Evolutionary conservation across 495 filamentous ascomycete genomes (phyloP), one percentile per base, ranked within the genome.

Genomic region (Aspergillus ostianus): DNA sequence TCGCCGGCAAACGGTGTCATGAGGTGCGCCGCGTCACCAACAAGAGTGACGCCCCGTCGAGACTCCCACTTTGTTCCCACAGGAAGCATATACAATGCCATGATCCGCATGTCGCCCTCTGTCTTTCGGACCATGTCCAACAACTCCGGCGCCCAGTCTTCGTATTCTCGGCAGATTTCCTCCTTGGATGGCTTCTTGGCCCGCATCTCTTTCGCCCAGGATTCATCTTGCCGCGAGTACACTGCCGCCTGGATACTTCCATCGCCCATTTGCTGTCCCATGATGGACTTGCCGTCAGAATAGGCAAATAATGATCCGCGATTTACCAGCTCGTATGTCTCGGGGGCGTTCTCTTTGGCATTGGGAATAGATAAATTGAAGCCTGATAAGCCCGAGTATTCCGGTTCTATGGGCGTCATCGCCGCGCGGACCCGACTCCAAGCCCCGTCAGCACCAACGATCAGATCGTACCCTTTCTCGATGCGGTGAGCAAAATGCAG

Each of bases 1-100:
- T 81, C 80, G 5, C 85, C 85, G 0, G 80, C 82, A 62, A 82
- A 86, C 0, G 84, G 84, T 3, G 79, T 81, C 83, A 85, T 85
- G 6, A 87, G 59, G 62, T 88, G 84, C 9, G 85, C 85, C 6
- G 85, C 82, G 68, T 87, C 85, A 6, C 85, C 85, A 20, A 86
- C 71, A 10, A 87, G 65, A 4, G 85, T 84, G 20, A 47, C 20
- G 9, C 46, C 46, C 12, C 46, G 46, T 21, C 17, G 17, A 2
- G 4, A 7, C 29, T 32, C 29, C 29, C 29, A 32, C 29, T 32
- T 32, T 6, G 10, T 32, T 32, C 29, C 29, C 29, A 32, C 29
- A 1, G 46, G 46, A 47, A 18, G 46, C 46, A 21, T 5, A 47
- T 47, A 47, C 7, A 21, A 21, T 6, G 46, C 46, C 7, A 12